phyloP scores from a whole-genome alignment of 1,139 yeast species.

The Taphrina wiesneri region DNA sequence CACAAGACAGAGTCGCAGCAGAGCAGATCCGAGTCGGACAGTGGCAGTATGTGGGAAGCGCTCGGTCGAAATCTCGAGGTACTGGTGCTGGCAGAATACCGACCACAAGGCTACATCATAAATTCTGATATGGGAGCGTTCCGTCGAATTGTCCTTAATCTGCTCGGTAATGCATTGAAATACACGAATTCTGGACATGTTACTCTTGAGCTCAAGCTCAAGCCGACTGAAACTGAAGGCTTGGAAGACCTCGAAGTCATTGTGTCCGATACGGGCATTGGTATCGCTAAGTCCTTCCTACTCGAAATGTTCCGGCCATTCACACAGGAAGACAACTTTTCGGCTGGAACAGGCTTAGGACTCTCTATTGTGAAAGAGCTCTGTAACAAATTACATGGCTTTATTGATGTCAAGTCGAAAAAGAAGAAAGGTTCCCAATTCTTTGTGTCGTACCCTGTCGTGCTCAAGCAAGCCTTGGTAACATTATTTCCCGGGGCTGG shows the following conservation, averaged over 20 bases:
- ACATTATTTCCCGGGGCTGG: constrained; percentile 6
- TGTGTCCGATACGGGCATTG: constrained; percentile 78
- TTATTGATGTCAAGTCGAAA: constrained; percentile 2
- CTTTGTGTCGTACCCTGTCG: constrained; percentile 14
- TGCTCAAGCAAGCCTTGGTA: not conserved
- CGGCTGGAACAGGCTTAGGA: constrained; percentile 88
- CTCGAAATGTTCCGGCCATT: constrained; percentile 80
- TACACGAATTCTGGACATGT: constrained; percentile 76
- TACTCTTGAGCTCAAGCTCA: constrained; percentile 45
- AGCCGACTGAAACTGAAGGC: not conserved
- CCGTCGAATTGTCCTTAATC: constrained; percentile 77
- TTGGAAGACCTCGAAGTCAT: constrained; percentile 55
- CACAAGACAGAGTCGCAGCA: constrained; percentile 1
- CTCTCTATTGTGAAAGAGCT: constrained; percentile 82
- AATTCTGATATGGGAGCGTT: constrained; percentile 42
- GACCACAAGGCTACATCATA: constrained; percentile 3
- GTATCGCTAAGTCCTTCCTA: constrained; percentile 77
- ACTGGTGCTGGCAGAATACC: not conserved
- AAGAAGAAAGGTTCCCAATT: constrained; percentile 6
- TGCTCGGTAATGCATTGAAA: constrained; percentile 87
- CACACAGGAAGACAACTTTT: constrained; percentile 90
- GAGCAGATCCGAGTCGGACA: constrained; percentile 12
- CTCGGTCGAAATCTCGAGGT: constrained; percentile 22
- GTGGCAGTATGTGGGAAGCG: constrained; percentile 13
- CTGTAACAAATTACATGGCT: constrained; percentile 46